Percentiles rank a stretch among this genome's conserved stretches.
These are phyloP conservation scores for Aspergillus diversus DNA, from an alignment of 495 filamentous ascomycete species.

Conservation along the genomic window DNA sequence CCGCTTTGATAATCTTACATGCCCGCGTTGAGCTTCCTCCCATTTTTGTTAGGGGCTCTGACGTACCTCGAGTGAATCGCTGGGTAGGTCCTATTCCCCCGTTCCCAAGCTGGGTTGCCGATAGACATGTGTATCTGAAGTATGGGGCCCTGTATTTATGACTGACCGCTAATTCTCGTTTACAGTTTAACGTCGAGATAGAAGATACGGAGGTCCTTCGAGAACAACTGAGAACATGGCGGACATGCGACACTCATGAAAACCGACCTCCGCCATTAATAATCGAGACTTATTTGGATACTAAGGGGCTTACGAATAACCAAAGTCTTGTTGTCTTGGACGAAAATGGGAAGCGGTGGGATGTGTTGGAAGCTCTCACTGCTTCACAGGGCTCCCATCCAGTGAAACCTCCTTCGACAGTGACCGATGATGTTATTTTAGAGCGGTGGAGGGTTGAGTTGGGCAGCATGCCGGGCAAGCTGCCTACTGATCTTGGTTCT, in stretches of 20 bases:
- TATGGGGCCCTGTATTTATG: not conserved
- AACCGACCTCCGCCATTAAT: constrained; percentile 83
- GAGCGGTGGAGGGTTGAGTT: constrained; percentile 90
- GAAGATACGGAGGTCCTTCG: constrained; percentile 87
- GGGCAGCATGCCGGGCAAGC: constrained; percentile 57
- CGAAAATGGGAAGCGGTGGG: constrained; percentile 87
- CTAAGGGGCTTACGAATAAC: constrained; percentile 75
- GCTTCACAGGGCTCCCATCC: constrained; percentile 49
- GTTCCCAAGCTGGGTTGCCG: not conserved
- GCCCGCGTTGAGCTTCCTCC: constrained; percentile 73
- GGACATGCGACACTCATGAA: constrained; percentile 71
- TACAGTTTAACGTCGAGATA: constrained; percentile 89
- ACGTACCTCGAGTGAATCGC: constrained; percentile 74
- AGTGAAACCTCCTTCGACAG: constrained; percentile 35
- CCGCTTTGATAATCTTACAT: constrained; percentile 81
- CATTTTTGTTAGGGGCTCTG: constrained; percentile 59
- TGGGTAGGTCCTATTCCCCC: constrained; percentile 72
- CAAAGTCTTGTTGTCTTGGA: constrained; percentile 88
- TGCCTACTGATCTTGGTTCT: constrained; percentile 64
- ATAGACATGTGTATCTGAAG: not conserved
- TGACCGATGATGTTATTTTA: constrained; percentile 71
- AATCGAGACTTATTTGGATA: constrained; percentile 89
- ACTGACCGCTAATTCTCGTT: constrained; percentile 18
- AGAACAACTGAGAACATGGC: constrained; percentile 81
- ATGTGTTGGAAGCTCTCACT: constrained; percentile 82